phyloP scores from a whole-genome alignment of 768 basidiomycete species.

The Boletus subparvulus region DNA sequence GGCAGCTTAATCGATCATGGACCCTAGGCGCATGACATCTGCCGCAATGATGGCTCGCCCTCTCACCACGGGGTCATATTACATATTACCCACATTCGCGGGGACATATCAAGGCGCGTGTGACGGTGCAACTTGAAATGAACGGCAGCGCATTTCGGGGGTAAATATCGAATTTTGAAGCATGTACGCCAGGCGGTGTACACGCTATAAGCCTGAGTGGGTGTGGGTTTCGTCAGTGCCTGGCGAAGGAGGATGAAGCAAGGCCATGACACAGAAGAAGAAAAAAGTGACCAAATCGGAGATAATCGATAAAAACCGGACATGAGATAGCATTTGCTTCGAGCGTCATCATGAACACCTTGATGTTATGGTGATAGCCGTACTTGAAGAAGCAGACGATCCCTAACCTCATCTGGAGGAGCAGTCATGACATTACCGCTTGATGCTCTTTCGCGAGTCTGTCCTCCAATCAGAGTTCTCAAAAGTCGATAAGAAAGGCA shows the following conservation, averaged over 20 bases:
- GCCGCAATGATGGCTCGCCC: constrained; percentile 24
- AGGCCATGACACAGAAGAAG: constrained; percentile 16
- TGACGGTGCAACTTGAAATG: constrained; percentile 22
- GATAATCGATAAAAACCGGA: constrained; percentile 10
- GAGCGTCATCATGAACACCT: constrained; percentile 3
- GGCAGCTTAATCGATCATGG: constrained; percentile 21
- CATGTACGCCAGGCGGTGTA: constrained; percentile 25
- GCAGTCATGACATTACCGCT: too few species aligned
- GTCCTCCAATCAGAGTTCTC: too few species aligned
- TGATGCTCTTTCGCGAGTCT: too few species aligned
- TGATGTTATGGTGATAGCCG: not conserved
- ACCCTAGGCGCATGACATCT: constrained; percentile 17
- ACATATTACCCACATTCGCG: constrained; percentile 28
- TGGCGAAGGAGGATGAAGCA: constrained; percentile 22
- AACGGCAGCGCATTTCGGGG: constrained; percentile 19
- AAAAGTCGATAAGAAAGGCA: too few species aligned
- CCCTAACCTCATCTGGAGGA: not conserved
- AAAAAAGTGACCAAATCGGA: not conserved
- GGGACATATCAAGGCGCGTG: constrained; percentile 21
- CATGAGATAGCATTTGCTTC: constrained; percentile 3
- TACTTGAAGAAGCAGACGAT: not conserved
- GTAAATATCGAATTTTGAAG: constrained; percentile 11
- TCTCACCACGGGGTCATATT: constrained; percentile 25
- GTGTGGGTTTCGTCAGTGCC: constrained; percentile 13
- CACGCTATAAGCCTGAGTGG: constrained; percentile 20